Percentiles rank a stretch among this genome's conserved stretches.
These are phyloP conservation scores for Penicillium alfredii DNA, from an alignment of 495 filamentous ascomycete genomes.

Conservation along the genomic window DNA sequence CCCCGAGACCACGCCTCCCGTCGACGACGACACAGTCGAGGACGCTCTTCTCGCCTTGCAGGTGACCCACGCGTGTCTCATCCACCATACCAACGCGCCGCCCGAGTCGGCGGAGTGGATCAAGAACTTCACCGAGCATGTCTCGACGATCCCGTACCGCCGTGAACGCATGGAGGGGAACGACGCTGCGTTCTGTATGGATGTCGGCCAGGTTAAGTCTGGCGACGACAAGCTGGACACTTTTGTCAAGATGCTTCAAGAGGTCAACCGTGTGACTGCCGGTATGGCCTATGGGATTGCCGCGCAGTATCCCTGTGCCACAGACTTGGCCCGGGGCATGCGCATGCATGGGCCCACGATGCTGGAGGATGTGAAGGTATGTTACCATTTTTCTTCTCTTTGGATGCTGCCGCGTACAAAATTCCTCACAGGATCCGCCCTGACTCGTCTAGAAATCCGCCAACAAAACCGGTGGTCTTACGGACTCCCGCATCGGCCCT, in stretches of 20 bases:
- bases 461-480: constrained; percentile 61
- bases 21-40: constrained; percentile 69
- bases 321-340: constrained; percentile 53
- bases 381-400: constrained; percentile 2
- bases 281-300: constrained; percentile 68
- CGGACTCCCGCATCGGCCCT: constrained; percentile 59
- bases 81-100: constrained; percentile 61
- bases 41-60: constrained; percentile 69
- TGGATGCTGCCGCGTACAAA: no score
- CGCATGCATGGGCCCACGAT: constrained; percentile 51
- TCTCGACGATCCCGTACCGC: constrained; percentile 70
- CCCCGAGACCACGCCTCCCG: constrained; percentile 36
- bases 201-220: constrained; percentile 69
- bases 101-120: constrained; percentile 74
- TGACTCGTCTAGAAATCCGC: constrained; percentile 51
- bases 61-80: constrained; percentile 57
- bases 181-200: constrained; percentile 75
- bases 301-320: constrained; percentile 53
- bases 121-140: constrained; percentile 71
- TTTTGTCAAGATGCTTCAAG: constrained; percentile 72
- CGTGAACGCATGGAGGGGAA: constrained; percentile 40
- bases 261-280: constrained; percentile 66
- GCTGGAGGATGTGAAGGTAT: constrained; percentile 55
- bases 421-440: no score
- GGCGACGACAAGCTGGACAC: constrained; percentile 64